These are phyloP conservation scores for Amanita rubescens DNA, from an alignment of 768 basidiomycete genomes.

Conservation along the genomic window DNA sequence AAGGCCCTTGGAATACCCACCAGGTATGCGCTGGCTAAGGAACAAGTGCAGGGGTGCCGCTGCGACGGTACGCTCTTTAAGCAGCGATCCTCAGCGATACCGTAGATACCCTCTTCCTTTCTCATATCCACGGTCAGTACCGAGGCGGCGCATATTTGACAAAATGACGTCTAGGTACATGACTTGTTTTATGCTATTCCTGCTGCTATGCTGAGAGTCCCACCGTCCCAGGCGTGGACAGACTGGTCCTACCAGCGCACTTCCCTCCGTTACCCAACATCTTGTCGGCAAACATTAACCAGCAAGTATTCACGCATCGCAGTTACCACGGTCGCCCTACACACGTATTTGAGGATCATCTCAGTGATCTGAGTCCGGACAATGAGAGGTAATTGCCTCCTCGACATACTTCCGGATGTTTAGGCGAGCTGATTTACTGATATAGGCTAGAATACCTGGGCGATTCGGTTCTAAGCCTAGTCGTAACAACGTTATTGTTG, in stretches of 20 bases:
- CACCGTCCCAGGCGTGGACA: background rate
- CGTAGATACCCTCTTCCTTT: background rate
- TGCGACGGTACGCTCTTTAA: background rate
- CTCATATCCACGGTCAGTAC: background rate
- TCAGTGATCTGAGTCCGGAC: slow-evolving; percentile 68
- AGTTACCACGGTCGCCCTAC: slow-evolving; percentile 63
- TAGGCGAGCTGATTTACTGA: background rate
- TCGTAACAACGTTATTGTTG: slow-evolving; percentile 57
- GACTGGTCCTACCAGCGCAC: too few species aligned
- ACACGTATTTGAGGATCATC: slow-evolving; percentile 69
- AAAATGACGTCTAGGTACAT: background rate
- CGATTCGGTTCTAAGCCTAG: slow-evolving; percentile 62
- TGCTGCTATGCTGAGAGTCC: too few species aligned
- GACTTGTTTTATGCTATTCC: too few species aligned
- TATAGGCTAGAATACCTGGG: slow-evolving; percentile 70
- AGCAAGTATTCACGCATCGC: slow-evolving; percentile 70
- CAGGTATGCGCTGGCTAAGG: slow-evolving; percentile 4
- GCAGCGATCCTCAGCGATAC: background rate
- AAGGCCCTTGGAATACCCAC: background rate
- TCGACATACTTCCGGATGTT: background rate
- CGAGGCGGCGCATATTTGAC: background rate
- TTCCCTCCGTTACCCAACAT: slow-evolving; percentile 58
- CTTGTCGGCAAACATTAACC: slow-evolving; percentile 31
- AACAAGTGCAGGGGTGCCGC: background rate
- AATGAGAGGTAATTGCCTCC: slow-evolving; percentile 56